These are phyloP conservation scores for Zygosaccharomyces pseudobailii DNA, from an alignment of 1,139 yeast species.

Conservation along the genomic window DNA sequence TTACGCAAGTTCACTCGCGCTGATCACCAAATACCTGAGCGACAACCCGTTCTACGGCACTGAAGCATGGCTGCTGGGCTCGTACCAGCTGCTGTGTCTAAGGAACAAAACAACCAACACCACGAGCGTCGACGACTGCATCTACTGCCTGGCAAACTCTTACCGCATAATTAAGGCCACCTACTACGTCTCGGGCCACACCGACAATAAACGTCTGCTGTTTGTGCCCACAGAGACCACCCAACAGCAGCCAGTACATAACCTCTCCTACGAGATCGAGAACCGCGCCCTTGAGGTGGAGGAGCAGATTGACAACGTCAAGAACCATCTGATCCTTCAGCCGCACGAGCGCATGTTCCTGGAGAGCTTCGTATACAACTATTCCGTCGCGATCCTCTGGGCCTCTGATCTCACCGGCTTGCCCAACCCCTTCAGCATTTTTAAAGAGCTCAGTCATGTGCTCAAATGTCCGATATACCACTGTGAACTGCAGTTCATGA, in stretches of 20 bases:
- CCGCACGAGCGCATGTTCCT: conserved; percentile 35
- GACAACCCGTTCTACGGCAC: conserved; percentile 14
- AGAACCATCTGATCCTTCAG: conserved; percentile 12
- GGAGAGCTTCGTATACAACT: conserved; percentile 40
- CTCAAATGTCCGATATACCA: conserved; percentile 35
- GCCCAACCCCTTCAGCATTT: conserved; percentile 39
- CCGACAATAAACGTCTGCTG: neutral
- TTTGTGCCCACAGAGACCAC: conserved; percentile 1
- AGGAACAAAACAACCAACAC: conserved; percentile 35
- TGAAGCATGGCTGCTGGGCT: conserved; percentile 38
- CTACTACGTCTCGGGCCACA: conserved; percentile 5
- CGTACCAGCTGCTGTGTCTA: conserved; percentile 37
- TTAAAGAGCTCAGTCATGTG: conserved; percentile 32
- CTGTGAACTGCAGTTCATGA: conserved; percentile 36
- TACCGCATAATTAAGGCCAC: conserved; percentile 29
- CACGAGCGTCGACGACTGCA: conserved; percentile 31
- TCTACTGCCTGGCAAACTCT: conserved; percentile 31
- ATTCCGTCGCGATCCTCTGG: conserved; percentile 34
- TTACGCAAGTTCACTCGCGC: conserved; percentile 27
- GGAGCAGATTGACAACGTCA: conserved; percentile 6
- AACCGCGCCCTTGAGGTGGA: conserved; percentile 9
- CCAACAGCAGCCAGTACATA: conserved; percentile 5
- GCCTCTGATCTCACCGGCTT: conserved; percentile 29
- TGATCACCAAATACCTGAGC: conserved; percentile 17
- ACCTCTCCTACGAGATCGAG: conserved; percentile 13